Evolutionary conservation across 2,329 filamentous ascomycete species (phyloP).

Genomic region (Colletotrichum tropicicola): DNA sequence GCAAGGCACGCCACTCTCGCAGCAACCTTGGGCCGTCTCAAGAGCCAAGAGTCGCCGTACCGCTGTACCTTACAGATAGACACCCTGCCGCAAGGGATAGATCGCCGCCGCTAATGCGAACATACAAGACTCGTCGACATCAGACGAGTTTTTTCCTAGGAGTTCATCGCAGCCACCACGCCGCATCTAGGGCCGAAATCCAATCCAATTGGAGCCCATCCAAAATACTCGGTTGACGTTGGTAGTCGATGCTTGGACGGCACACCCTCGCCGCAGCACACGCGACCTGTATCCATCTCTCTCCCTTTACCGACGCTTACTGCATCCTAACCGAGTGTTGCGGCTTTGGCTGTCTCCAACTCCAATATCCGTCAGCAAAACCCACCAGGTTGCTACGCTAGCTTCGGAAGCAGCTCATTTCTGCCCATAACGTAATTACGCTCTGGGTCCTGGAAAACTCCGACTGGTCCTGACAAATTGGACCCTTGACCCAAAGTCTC

Average conservation of each 20-base stretch:
- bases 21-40: background rate
- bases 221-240: background rate
- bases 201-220: background rate
- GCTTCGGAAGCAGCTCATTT: constrained; percentile 8
- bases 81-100: background rate
- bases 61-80: background rate
- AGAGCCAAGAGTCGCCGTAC: background rate
- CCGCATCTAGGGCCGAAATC: background rate
- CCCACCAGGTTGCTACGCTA: constrained; percentile 10
- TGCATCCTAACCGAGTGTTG: background rate
- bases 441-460: constrained; percentile 2
- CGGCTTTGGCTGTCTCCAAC: background rate
- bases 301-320: background rate
- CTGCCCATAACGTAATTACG: constrained; percentile 16
- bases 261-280: background rate
- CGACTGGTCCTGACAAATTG: constrained; percentile 15
- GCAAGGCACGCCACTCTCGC: background rate
- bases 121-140: constrained; percentile 6
- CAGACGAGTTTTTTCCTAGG: constrained; percentile 1
- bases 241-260: background rate
- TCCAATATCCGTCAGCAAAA: background rate
- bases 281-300: background rate
- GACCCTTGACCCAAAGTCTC: constrained; percentile 10
- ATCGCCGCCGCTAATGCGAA: constrained; percentile 20
- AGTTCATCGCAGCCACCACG: constrained; percentile 9